Evolutionary conservation across 1,284 basidiomycete species (phyloP), one percentile per base, ranked within the genome.

Genomic region (Polyporus tsugae): DNA sequence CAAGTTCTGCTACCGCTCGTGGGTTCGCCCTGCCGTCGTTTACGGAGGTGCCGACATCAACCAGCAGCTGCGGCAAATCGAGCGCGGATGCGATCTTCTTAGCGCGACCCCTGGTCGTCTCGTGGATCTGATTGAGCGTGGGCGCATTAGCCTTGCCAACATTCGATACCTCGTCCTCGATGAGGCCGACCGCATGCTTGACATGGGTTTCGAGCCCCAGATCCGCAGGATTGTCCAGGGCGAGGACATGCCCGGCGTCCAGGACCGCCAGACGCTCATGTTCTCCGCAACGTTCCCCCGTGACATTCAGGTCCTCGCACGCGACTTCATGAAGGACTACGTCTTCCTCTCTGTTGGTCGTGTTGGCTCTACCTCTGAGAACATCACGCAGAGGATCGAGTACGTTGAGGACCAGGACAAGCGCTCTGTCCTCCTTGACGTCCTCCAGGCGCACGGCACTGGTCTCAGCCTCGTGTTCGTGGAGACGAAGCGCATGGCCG

Each of bases 121-220:
- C 62, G 97, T 99, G 75, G 97, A 99, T 84, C 86, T 99, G 73
- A 98, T 99, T 75, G 97, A 99, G 84, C 95, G 98, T 78, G 97
- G 97, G 49, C 91, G 95, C 71, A 99, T 99, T 86, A 95, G 93
- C 78, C 89, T 99, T 69, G 91, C 95, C 76, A 99, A 99, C 84
- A 93, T 99, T 82, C 93, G 95, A 76, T 99, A 98, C 84, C 92
- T 99, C 64, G 98, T 99, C 42, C 93, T 99, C 68, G 98, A 99
- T 78, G 98, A 99, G 85, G 98, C 97, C 71, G 98, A 99, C 85
- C 95, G 97, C 78, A 99, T 99, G 97, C 89, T 99, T 77, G 97
- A 99, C 86, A 99, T 99, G 97, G 97, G 97, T 94, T 99, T 99
- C 88, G 97, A 99, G 84, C 98, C 98, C 70, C 97, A 99, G 84